These are phyloP conservation scores for Chrysopogon serrulatus DNA, from an alignment of 176 grass and related monocot genomes.

Conservation along the genomic window DNA sequence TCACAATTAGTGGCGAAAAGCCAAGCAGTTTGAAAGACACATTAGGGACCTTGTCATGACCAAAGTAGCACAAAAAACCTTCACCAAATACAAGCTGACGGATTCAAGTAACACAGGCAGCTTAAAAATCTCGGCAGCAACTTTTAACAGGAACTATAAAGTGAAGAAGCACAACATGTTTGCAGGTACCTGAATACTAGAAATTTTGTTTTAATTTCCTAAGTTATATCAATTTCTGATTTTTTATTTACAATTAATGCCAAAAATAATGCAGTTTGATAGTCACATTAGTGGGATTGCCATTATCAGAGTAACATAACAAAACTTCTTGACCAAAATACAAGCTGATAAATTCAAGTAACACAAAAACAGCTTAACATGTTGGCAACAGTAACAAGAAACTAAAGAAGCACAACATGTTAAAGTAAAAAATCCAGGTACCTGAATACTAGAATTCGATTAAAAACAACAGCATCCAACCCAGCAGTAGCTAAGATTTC, in stretches of 20 bases:
- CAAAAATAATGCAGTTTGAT: background rate
- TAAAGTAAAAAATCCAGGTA: conserved; percentile 14
- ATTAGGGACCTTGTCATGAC: too few relatives aligned
- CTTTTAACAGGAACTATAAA: too few relatives aligned
- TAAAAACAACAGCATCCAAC: conserved; percentile 90
- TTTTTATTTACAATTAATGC: background rate
- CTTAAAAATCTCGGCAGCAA: background rate
- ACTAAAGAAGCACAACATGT: background rate
- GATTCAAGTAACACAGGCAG: background rate
- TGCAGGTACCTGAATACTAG: too few relatives aligned
- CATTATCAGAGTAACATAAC: background rate
- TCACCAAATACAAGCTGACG: too few relatives aligned
- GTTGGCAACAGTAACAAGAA: background rate
- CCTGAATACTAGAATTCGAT: conserved; percentile 87
- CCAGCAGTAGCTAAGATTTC: conserved; percentile 70
- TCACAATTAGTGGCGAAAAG: too few relatives aligned
- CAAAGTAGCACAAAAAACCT: too few relatives aligned
- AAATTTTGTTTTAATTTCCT: background rate
- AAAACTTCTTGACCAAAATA: background rate
- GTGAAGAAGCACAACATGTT: too few relatives aligned
- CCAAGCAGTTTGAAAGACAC: too few relatives aligned
- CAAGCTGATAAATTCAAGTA: background rate
- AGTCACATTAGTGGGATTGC: background rate
- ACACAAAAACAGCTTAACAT: background rate
- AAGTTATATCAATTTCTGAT: background rate